Conservation (phyloP, 345 rosid genomes). For the Eucalyptus sp. region DNA sequence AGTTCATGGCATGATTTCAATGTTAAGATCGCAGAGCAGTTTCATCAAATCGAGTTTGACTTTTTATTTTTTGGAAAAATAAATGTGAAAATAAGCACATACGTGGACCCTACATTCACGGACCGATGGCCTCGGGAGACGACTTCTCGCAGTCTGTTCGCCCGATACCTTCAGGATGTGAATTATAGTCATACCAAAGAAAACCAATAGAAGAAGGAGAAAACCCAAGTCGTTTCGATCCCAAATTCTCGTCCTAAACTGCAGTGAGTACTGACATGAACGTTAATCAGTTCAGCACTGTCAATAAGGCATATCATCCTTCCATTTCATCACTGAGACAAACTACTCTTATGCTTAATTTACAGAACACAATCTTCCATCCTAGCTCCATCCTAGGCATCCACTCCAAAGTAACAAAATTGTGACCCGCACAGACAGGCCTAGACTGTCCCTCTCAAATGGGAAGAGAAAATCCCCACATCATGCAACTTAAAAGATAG, state of each 20-base stretch:
- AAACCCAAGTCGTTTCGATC: not conserved
- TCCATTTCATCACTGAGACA: not conserved
- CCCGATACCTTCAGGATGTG: not conserved
- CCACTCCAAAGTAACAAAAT: not conserved
- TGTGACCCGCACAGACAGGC: not conserved
- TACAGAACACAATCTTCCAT: not conserved
- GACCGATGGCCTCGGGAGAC: not conserved
- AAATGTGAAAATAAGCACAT: not conserved
- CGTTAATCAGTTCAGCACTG: not conserved
- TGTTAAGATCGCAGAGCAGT: not conserved
- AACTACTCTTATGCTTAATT: not conserved
- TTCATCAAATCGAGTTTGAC: not conserved
- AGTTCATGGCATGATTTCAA: not conserved
- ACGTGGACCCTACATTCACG: not conserved
- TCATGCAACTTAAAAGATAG: not conserved
- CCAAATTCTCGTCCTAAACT: not conserved
- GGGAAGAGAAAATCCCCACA: not conserved
- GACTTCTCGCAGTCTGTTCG: accelerated
- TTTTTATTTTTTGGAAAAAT: not conserved
- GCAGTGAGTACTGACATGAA: not conserved
- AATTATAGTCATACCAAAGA: not conserved
- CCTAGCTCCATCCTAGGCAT: not conserved
- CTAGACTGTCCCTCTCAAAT: not conserved
- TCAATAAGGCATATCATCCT: not conserved
- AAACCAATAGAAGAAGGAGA: not conserved